Base-by-base conservation (phyloP, 768 basidiomycete genomes). In the Mycena indigotica region DNA sequence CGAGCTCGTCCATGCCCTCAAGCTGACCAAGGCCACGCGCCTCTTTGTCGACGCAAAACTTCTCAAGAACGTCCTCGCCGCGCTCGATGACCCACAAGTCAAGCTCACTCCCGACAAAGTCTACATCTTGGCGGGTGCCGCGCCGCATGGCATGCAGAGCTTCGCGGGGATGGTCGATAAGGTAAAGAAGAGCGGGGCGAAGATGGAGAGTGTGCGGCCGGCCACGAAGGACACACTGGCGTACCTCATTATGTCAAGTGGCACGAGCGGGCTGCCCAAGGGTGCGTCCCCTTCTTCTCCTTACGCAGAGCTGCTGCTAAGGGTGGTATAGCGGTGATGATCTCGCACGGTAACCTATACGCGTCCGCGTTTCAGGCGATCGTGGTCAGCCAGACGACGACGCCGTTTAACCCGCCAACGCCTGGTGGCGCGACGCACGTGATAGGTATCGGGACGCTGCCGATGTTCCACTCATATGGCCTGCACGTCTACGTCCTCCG, bases 191-290 rank as follows among this genome's bases (percentile, higher is more conserved):
- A 75, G 72, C 19, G 70, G 72, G 0, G 63, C 80, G 1, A 75
- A 81, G 6, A 66, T 74, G 1, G 64, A 82, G 1, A 72, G 74
- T 1, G 69, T 84, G 28, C 77, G 75, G 40, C 73, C 76, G 0
- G 87, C 81, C 0, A 71, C 62, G 17, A 75, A 72, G 26, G 73
- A 85, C 56, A 87, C 85, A 0, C 70, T 89, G 2, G 89, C 86
- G 1, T 89, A 91, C 66, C 73, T 91, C 2, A 73, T 87, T 0
- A 89, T 89, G 66, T 91, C 89, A 0, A 91, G 89, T 63, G 89
- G 89, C 23, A 91, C 90, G 0, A 90, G 80, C 57, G 89, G 90
- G 0, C 72, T 85, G 3, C 88, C 89, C 0, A 91, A 91, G 80
- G 88, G 88, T 84, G 28, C 24, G 56, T n/a, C n/a, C n/a, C n/a